These are phyloP conservation scores for Liquidambar formosana DNA, from an alignment of 164 flowering plant genomes.

Conservation along the genomic window DNA sequence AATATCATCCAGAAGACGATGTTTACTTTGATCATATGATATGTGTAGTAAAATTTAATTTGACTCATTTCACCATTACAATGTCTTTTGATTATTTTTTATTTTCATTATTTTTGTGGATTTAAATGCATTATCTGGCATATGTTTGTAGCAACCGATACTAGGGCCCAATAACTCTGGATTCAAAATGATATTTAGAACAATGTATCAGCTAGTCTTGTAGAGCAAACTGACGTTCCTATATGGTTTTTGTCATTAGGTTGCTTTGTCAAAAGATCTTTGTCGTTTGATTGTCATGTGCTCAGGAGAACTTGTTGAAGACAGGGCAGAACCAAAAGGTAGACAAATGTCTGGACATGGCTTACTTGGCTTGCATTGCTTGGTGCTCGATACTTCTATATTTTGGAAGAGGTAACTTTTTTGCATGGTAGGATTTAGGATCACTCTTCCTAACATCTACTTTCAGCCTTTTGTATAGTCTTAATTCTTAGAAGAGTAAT, in stretches of 20 bases:
- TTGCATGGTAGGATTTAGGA: not conserved
- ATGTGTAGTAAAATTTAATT: too few species aligned
- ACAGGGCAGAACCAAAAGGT: conserved; percentile 28
- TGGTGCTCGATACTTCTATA: conserved; percentile 79
- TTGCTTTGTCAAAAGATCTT: conserved; percentile 86
- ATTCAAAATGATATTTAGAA: too few species aligned
- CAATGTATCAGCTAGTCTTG: not conserved
- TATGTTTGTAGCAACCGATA: too few species aligned
- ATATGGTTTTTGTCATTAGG: conserved; percentile 41
- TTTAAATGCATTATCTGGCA: too few species aligned
- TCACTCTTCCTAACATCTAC: not conserved
- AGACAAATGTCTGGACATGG: conserved; percentile 25
- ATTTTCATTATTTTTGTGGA: too few species aligned
- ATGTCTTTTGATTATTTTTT: too few species aligned
- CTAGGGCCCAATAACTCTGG: too few species aligned
- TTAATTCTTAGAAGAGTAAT: not conserved
- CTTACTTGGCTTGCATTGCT: conserved; percentile 61
- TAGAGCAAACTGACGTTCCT: conserved; percentile 11
- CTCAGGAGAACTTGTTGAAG: conserved; percentile 56
- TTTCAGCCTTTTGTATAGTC: not conserved
- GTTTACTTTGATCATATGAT: not conserved
- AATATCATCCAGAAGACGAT: not conserved
- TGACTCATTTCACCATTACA: too few species aligned
- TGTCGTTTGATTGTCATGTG: conserved; percentile 64
- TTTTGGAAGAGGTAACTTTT: conserved; percentile 66